Percentiles rank a stretch among this genome's conserved stretches.
These are phyloP conservation scores for Aspergillus cejpii DNA, from an alignment of 2,329 filamentous ascomycete genomes.

Conservation along the genomic window DNA sequence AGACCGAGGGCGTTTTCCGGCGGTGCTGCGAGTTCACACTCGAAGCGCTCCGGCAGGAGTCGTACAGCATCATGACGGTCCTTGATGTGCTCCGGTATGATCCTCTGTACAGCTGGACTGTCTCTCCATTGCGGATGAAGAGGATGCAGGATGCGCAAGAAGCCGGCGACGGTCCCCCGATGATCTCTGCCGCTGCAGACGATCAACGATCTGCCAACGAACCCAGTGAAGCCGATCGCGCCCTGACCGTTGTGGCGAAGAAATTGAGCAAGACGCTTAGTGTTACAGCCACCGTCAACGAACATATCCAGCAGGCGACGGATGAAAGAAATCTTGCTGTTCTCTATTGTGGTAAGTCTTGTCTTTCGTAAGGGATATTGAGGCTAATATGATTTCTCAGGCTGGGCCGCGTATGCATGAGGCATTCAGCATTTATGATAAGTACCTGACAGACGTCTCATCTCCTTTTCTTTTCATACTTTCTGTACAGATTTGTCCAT, in stretches of 20 bases:
- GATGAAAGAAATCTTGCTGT: conserved; percentile 90
- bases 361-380: background rate
- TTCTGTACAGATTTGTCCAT: too few relatives aligned
- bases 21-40: conserved; percentile 98
- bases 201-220: conserved; percentile 46
- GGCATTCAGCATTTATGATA: background rate
- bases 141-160: conserved; percentile 57
- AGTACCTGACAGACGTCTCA: background rate
- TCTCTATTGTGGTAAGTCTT: conserved; percentile 65
- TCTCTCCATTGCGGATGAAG: conserved; percentile 63
- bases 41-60: conserved; percentile 88
- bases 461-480: background rate
- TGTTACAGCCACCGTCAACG: conserved; percentile 90
- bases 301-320: conserved; percentile 90
- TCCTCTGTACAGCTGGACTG: conserved; percentile 91
- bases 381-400: conserved; percentile 21
- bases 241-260: conserved; percentile 87
- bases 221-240: conserved; percentile 77
- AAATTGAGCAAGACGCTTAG: conserved; percentile 92
- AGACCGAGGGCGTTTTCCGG: conserved; percentile 91
- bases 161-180: conserved; percentile 35
- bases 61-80: conserved; percentile 96
- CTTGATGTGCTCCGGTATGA: conserved; percentile 97
- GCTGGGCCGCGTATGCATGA: conserved; percentile 49
- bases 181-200: conserved; percentile 23